Conservation (phyloP, 2,329 filamentous ascomycete species). For the Penicillium decumbens region DNA sequence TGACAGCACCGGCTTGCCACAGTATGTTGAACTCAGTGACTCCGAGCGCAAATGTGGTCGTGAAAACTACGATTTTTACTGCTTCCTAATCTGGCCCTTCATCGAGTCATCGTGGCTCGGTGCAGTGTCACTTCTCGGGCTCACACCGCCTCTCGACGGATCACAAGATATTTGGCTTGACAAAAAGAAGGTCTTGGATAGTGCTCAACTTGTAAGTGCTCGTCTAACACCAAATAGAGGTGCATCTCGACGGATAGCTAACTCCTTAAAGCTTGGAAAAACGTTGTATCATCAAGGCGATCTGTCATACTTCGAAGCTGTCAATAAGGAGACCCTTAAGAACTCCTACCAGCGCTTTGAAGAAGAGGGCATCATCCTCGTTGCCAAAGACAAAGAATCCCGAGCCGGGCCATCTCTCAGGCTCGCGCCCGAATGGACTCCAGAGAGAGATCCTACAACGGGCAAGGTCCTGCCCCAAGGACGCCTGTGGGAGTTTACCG, state of each 20-base stretch:
- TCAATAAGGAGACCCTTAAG: slow-evolving; percentile 96
- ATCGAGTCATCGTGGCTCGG: slow-evolving; percentile 93
- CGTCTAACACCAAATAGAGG: background rate
- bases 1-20: slow-evolving; percentile 49
- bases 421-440: slow-evolving; percentile 70
- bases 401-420: slow-evolving; percentile 49
- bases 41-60: slow-evolving; percentile 71
- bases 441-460: slow-evolving; percentile 58
- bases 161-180: slow-evolving; percentile 73
- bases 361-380: slow-evolving; percentile 80
- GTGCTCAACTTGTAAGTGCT: slow-evolving; percentile 66
- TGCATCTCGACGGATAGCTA: slow-evolving; percentile 1
- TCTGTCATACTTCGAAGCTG: slow-evolving; percentile 92
- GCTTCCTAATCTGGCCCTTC: slow-evolving; percentile 97
- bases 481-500: slow-evolving; percentile 84
- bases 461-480: slow-evolving; percentile 65
- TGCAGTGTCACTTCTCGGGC: slow-evolving; percentile 78
- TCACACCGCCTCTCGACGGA: slow-evolving; percentile 64
- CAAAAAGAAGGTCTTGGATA: slow-evolving; percentile 70
- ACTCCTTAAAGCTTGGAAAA: slow-evolving; percentile 67
- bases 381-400: slow-evolving; percentile 62
- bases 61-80: slow-evolving; percentile 98
- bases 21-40: slow-evolving; percentile 70
- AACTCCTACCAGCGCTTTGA: slow-evolving; percentile 86
- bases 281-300: slow-evolving; percentile 97